Conservation (phyloP, 345 rosid species). For the Syzygium aromaticum region DNA sequence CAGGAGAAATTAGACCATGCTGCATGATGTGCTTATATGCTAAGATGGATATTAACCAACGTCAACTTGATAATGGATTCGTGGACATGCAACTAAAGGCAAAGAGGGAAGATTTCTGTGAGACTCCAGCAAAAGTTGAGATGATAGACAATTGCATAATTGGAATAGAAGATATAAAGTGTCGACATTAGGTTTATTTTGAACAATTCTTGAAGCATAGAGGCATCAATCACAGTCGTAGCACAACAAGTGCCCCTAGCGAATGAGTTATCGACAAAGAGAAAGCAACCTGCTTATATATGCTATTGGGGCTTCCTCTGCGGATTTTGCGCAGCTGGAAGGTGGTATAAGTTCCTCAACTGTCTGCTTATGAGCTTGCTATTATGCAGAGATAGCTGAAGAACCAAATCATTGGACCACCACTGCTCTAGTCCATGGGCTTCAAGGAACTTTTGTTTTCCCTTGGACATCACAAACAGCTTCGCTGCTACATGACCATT, state of each 20-base stretch:
- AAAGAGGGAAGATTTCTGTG: neutral
- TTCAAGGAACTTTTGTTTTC: constrained; percentile 79
- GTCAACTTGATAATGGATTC: neutral
- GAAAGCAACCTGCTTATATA: neutral
- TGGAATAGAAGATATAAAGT: neutral
- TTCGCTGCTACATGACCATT: constrained; percentile 53
- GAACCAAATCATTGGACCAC: constrained; percentile 88
- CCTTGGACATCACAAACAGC: constrained; percentile 82
- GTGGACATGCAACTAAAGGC: neutral
- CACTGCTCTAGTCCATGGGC: constrained; percentile 95
- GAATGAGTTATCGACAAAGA: neutral
- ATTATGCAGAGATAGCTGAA: constrained; percentile 48
- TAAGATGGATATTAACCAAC: neutral
- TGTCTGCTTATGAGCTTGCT: constrained; percentile 85
- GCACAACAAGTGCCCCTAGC: neutral
- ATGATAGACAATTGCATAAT: neutral
- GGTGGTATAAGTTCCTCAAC: constrained; percentile 62
- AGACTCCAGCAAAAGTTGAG: neutral
- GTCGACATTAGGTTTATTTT: neutral
- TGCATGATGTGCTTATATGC: neutral
- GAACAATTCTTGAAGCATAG: neutral
- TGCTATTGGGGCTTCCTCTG: constrained; percentile 7
- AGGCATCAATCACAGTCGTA: neutral
- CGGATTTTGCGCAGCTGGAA: constrained; percentile 19
- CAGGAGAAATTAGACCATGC: neutral